Base-by-base conservation (phyloP, 1,139 yeast genomes). In the Yamadazyma siamensis region DNA sequence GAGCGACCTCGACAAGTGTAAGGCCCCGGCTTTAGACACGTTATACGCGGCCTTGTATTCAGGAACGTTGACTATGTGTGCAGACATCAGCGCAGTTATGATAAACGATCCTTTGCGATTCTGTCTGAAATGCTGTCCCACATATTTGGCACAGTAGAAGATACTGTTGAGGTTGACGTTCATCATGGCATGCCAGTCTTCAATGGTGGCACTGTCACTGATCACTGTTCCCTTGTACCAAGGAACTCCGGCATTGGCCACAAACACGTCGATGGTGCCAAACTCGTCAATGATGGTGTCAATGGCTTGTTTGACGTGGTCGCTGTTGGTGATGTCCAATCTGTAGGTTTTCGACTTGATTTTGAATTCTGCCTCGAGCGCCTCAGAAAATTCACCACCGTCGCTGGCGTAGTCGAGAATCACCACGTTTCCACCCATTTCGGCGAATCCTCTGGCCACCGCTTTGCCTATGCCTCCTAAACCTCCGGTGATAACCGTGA, bases 231-330 rank as follows among this genome's bases (percentile, higher is more conserved):
- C 95, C 17, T 77, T 73, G 27, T 77, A 71, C 91, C 94, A 85
- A 12, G 87, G 83, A 25, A 83, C 75, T 37, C 95, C 95, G 13
- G 95, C 95, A 55, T 86, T 86, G 50, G 94, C 91, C 17, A 86
- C 89, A 53, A 84, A 80, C 18, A 83, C 71, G 52, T 86, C 95
- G 42, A 86, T 76, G 34, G 75, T 72, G 17, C 75, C 75, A 55
- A 86, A 86, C 45, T 85, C 94, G 41, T 62, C 46, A 40, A 67
- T 74, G 36, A 80, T 79, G 45, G 70, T 67, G 15, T 54, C 51
- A 30, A 85, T 63, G 5, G 79, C 76, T 24, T 50, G 48, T 45
- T 73, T 72, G 17, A 83, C 89, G 15, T 67, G 68, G 12, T 69
- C 72, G 23, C 73, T 61, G 39, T 75, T 72, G 15, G 84, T 71